A percentile compares a stretch with the other conserved stretches of the same genome.
phyloP scores from a whole-genome alignment of 1,139 yeast genomes.

The Hansenula sp. region DNA sequence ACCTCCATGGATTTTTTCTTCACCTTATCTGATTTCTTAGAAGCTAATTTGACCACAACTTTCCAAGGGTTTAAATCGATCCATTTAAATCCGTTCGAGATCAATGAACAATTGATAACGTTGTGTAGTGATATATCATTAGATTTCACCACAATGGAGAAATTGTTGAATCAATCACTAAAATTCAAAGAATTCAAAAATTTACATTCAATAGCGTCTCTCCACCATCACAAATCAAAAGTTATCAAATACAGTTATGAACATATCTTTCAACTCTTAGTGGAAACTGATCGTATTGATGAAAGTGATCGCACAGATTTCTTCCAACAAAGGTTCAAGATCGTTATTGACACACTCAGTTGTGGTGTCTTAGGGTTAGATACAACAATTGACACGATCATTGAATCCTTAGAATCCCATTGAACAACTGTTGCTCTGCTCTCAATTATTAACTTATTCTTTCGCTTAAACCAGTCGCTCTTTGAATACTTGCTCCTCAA shows the following conservation, averaged over 20 bases:
- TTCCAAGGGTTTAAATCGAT: not conserved
- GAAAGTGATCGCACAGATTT: not conserved
- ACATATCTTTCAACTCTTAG: not conserved
- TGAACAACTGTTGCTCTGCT: not conserved
- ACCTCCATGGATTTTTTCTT: constrained; percentile 9
- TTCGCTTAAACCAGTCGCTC: not conserved
- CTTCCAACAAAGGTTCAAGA: constrained; percentile 1
- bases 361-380: not conserved
- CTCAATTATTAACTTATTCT: not conserved
- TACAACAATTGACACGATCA: not conserved
- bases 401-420: not conserved
- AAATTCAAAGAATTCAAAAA: not conserved
- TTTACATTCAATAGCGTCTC: no score
- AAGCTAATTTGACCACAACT: not conserved
- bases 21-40: constrained; percentile 3
- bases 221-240: not conserved
- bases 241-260: not conserved
- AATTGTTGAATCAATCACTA: not conserved
- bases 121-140: not conserved
- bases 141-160: not conserved
- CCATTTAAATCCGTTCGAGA: not conserved
- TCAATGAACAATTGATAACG: not conserved
- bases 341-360: not conserved
- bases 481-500: no score
- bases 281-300: not conserved